A percentile compares a stretch with the other conserved stretches of the same genome.
Evolutionary conservation across 2,329 filamentous ascomycete species (phyloP).

Genomic region (Penicillium sp.): DNA sequence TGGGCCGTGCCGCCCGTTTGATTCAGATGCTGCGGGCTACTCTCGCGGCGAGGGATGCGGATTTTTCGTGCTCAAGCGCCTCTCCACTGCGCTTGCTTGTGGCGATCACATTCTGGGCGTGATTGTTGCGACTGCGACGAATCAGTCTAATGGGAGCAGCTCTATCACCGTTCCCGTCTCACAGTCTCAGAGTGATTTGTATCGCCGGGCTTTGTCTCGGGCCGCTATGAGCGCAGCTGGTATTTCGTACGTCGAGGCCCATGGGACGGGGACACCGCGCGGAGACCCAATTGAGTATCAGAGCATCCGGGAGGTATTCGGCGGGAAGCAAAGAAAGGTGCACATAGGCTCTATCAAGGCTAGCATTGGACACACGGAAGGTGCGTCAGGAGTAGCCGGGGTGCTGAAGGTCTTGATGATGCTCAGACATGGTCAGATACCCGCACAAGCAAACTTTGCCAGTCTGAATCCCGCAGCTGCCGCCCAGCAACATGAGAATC

Average conservation of each 20-base stretch:
- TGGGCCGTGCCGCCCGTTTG: constrained; percentile 15
- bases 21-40: constrained; percentile 16
- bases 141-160: constrained; percentile 37
- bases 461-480: constrained; percentile 8
- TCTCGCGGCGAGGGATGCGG: constrained; percentile 16
- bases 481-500: neutral
- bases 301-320: constrained; percentile 37
- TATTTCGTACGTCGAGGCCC: constrained; percentile 38
- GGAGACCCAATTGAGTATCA: constrained; percentile 36
- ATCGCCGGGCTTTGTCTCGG: constrained; percentile 24
- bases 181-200: constrained; percentile 33
- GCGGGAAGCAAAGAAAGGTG: neutral
- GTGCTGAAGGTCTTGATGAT: constrained; percentile 6
- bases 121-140: constrained; percentile 33
- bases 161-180: constrained; percentile 23
- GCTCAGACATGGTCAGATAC: constrained; percentile 7
- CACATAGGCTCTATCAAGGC: constrained; percentile 39
- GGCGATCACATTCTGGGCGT: constrained; percentile 51
- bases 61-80: constrained; percentile 27
- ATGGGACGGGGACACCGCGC: constrained; percentile 37
- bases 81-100: constrained; percentile 51
- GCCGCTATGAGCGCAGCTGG: constrained; percentile 25
- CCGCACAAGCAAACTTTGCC: constrained; percentile 14
- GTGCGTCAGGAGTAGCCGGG: constrained; percentile 25
- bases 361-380: constrained; percentile 40